These are phyloP conservation scores for Triangularia setosa DNA, from an alignment of 2,329 filamentous ascomycete genomes.

Conservation along the genomic window DNA sequence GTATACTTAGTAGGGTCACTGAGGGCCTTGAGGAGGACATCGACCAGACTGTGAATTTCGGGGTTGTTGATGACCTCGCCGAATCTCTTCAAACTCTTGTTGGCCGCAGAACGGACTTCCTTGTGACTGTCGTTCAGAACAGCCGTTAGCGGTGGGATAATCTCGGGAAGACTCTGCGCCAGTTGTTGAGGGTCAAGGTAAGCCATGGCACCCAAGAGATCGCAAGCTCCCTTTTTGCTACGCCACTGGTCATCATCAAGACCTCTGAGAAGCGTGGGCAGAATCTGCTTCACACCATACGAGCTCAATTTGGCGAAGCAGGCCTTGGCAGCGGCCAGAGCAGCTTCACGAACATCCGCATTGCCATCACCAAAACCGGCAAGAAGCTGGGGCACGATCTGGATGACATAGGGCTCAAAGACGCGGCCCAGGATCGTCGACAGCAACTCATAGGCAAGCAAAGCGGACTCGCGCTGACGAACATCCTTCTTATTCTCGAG, in stretches of 20 bases:
- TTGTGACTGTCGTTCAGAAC: slow-evolving; percentile 98
- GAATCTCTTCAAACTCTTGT: slow-evolving; percentile 94
- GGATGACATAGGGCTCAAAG: slow-evolving; percentile 95
- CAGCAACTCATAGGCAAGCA: slow-evolving; percentile 86
- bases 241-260: slow-evolving; percentile 96
- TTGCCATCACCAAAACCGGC: slow-evolving; percentile 85
- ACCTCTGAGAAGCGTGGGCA: slow-evolving; percentile 86
- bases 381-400: slow-evolving; percentile 87
- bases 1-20: slow-evolving; percentile 98
- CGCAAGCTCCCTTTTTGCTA: slow-evolving; percentile 96
- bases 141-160: slow-evolving; percentile 90
- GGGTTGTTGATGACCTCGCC: slow-evolving; percentile 98
- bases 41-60: slow-evolving; percentile 89
- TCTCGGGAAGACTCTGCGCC: slow-evolving; percentile 85
- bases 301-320: slow-evolving; percentile 93
- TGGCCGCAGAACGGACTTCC: slow-evolving; percentile 86
- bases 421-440: slow-evolving; percentile 79
- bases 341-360: slow-evolving; percentile 86
- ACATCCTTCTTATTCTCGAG: slow-evolving; percentile 94
- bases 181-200: slow-evolving; percentile 96
- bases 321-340: slow-evolving; percentile 87
- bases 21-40: slow-evolving; percentile 88
- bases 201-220: slow-evolving; percentile 95
- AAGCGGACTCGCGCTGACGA: slow-evolving; percentile 81
- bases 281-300: slow-evolving; percentile 89